phyloP scores from a whole-genome alignment of 352 stramenopile species.

The Pythium vanterpoolii region DNA sequence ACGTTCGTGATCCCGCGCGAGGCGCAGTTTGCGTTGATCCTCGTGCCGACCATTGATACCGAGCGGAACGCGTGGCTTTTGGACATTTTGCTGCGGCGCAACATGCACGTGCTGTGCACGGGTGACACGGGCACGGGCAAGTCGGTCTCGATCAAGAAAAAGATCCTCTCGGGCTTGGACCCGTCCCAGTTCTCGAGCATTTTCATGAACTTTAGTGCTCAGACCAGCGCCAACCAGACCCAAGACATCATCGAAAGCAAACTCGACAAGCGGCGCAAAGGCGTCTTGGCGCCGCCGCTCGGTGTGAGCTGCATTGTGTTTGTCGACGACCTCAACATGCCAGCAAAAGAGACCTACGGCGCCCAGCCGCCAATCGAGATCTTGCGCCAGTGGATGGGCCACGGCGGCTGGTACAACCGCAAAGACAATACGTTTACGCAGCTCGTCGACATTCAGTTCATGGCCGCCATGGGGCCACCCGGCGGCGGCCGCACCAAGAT shows the following conservation, averaged over 20 bases:
- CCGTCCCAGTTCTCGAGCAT: slow-evolving; percentile 80
- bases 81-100: slow-evolving; percentile 83
- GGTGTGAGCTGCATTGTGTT: slow-evolving; percentile 92
- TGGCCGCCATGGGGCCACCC: slow-evolving; percentile 90
- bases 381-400: slow-evolving; percentile 92
- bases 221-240: slow-evolving; percentile 93
- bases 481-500: slow-evolving; percentile 90
- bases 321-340: slow-evolving; percentile 95
- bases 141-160: slow-evolving; percentile 92
- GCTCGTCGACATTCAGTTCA: slow-evolving; percentile 92
- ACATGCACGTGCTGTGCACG: slow-evolving; percentile 89
- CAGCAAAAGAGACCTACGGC: slow-evolving; percentile 92
- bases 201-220: slow-evolving; percentile 92
- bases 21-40: slow-evolving; percentile 83
- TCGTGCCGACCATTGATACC: slow-evolving; percentile 93
- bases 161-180: slow-evolving; percentile 80
- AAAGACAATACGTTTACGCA: slow-evolving; percentile 92
- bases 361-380: slow-evolving; percentile 93
- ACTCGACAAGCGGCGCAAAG: slow-evolving; percentile 92
- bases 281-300: slow-evolving; percentile 86
- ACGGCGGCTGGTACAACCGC: slow-evolving; percentile 93
- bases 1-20: slow-evolving; percentile 65
- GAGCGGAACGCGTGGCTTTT: slow-evolving; percentile 90
- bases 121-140: slow-evolving; percentile 94
- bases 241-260: slow-evolving; percentile 94